Conservation (phyloP, 2,329 filamentous ascomycete genomes). For the Fusarium pseudonygamai region DNA sequence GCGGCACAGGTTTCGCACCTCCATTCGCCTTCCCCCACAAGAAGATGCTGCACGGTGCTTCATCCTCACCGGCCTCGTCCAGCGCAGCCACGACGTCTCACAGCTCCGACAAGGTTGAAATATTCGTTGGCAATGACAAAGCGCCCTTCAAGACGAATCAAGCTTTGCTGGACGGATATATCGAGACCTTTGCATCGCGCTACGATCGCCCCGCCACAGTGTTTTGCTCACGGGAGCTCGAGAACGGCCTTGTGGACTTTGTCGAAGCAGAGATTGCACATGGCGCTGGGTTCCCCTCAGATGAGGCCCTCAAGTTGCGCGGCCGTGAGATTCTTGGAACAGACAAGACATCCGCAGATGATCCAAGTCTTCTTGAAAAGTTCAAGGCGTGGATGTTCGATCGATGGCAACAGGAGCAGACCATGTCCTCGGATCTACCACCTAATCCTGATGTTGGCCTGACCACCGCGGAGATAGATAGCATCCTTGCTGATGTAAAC, state of each 20-base stretch:
- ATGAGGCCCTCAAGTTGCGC: neutral
- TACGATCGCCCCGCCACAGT: neutral
- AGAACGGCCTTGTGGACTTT: fast-evolving
- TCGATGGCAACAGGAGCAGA: too few relatives aligned
- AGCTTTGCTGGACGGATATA: neutral
- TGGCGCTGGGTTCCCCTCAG: neutral
- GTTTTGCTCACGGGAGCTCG: neutral
- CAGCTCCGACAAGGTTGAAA: neutral
- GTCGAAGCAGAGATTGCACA: neutral
- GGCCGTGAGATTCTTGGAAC: neutral
- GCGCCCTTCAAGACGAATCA: neutral
- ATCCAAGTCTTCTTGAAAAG: neutral
- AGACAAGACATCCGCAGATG: neutral
- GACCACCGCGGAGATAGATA: neutral
- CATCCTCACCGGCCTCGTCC: neutral
- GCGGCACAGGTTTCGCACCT: neutral
- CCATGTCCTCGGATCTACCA: too few relatives aligned
- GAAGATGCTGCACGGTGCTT: neutral
- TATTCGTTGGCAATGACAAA: fast-evolving
- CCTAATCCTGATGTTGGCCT: too few relatives aligned
- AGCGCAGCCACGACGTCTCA: neutral
- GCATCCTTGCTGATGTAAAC: neutral
- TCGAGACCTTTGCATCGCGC: neutral
- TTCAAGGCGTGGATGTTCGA: neutral
- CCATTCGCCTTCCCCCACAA: neutral